phyloP scores from a whole-genome alignment of 176 grass and related monocot species.

The Tillandsia leiboldiana region DNA sequence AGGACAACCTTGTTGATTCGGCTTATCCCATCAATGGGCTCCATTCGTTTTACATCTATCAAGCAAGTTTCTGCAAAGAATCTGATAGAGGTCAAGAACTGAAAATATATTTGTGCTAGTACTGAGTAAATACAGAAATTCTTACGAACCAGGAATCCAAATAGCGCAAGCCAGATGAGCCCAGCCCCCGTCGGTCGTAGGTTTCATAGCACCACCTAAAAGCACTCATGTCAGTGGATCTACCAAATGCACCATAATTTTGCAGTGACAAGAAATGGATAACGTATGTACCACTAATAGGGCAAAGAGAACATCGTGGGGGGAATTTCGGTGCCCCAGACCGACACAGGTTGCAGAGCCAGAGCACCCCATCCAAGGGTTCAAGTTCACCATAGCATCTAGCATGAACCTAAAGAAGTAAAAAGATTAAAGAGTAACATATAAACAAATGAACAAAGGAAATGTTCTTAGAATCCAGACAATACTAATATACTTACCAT shows the following conservation, averaged over 20 bases:
- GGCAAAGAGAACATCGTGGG: slow-evolving; percentile 90
- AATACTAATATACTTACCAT: slow-evolving; percentile 56
- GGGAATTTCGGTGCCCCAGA: slow-evolving; percentile 69
- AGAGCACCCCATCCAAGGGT: slow-evolving; percentile 76
- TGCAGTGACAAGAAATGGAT: not conserved
- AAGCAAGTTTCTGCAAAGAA: slow-evolving; percentile 78
- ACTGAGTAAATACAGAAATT: not conserved
- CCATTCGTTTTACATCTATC: slow-evolving; percentile 93
- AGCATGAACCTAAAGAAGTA: slow-evolving; percentile 71
- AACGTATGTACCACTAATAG: slow-evolving; percentile 62
- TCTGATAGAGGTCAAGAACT: slow-evolving; percentile 24
- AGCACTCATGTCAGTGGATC: not conserved
- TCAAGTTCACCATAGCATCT: slow-evolving; percentile 96
- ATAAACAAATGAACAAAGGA: slow-evolving; percentile 17
- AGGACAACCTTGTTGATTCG: slow-evolving; percentile 77
- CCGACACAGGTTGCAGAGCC: slow-evolving; percentile 96
- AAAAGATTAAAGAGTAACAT: not conserved
- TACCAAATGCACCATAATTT: not conserved
- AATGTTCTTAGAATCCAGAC: slow-evolving; percentile 12
- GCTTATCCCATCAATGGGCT: slow-evolving; percentile 94
- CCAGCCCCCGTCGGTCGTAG: slow-evolving; percentile 95
- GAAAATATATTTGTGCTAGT: slow-evolving; percentile 9
- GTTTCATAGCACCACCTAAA: slow-evolving; percentile 96
- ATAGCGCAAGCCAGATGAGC: slow-evolving; percentile 95
- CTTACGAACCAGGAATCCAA: slow-evolving; percentile 82